These are phyloP conservation scores for Protea cynaroides DNA, from an alignment of 164 flowering plant genomes.

Conservation along the genomic window DNA sequence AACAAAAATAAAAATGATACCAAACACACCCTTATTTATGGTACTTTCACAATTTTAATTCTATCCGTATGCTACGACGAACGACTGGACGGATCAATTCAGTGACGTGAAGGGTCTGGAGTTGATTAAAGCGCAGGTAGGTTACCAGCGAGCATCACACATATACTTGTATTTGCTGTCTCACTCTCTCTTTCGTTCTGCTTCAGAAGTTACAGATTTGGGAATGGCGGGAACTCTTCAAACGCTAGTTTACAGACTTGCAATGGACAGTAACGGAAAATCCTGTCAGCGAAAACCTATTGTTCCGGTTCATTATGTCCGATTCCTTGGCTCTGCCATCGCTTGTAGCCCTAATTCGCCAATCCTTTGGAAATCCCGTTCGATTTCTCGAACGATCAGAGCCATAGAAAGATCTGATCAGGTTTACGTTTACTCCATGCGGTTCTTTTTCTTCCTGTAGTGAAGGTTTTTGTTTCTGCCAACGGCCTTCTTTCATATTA, in stretches of 20 bases:
- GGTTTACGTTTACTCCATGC: conserved; percentile 18
- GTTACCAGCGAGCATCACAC: too few relatives aligned
- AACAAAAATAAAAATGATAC: too few relatives aligned
- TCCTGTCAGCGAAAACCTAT: conserved; percentile 12
- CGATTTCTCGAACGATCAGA: conserved; percentile 21
- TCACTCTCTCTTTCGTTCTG: too few relatives aligned
- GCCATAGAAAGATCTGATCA: conserved; percentile 23
- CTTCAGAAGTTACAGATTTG: too few relatives aligned
- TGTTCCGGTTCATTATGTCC: conserved; percentile 1
- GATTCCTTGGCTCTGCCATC: conserved; percentile 3
- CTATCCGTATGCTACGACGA: too few relatives aligned
- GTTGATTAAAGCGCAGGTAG: too few relatives aligned
- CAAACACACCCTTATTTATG: too few relatives aligned
- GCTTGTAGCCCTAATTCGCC: background rate
- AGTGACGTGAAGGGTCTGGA: too few relatives aligned
- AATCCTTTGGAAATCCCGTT: conserved; percentile 3
- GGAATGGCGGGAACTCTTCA: conserved; percentile 43
- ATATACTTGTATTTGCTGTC: too few relatives aligned
- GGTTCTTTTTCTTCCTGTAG: background rate
- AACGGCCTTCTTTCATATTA: background rate
- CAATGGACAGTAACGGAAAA: conserved; percentile 5
- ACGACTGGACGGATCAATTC: too few relatives aligned
- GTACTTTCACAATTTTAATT: too few relatives aligned
- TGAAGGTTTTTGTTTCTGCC: background rate
- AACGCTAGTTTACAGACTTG: conserved; percentile 16